phyloP scores from a whole-genome alignment of 202 grass and related monocot genomes.

The Zoysia matrella region DNA sequence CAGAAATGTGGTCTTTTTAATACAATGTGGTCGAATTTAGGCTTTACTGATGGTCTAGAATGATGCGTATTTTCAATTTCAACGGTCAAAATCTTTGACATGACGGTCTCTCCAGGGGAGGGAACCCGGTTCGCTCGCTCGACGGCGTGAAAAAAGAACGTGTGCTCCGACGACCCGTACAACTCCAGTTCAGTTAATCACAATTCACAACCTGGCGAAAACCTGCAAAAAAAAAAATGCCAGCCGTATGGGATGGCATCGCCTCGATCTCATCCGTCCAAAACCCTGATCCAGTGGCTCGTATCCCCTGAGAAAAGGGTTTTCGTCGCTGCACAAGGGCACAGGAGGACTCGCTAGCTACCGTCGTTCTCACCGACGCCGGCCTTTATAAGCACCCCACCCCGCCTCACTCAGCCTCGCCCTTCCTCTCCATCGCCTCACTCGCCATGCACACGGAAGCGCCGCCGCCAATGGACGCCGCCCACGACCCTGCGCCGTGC shows the following conservation, averaged over 20 bases:
- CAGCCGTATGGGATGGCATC: background rate
- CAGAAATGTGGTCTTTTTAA: background rate
- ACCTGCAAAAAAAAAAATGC: background rate
- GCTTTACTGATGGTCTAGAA: too few species aligned
- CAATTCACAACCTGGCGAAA: background rate
- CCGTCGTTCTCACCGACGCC: constrained; percentile 32
- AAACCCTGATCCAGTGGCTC: background rate
- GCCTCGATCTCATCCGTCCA: background rate
- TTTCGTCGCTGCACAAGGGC: background rate
- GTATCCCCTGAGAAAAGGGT: background rate
- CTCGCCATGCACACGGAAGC: constrained; percentile 51
- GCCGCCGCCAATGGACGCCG: constrained; percentile 35
- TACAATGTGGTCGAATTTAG: too few species aligned
- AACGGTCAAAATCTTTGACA: constrained; percentile 38
- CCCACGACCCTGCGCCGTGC: constrained; percentile 22
- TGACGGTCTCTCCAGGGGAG: background rate
- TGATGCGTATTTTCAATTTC: too few species aligned
- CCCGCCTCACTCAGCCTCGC: constrained; percentile 18
- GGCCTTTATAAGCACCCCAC: constrained; percentile 49
- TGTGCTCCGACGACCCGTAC: constrained; percentile 18
- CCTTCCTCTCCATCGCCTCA: background rate
- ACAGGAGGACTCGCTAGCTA: background rate
- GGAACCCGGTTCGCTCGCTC: constrained; percentile 31
- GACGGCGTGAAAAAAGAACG: background rate
- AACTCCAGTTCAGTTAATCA: background rate